Base-by-base conservation (phyloP, 1,284 basidiomycete genomes). In the Microbotryum saponariae region DNA sequence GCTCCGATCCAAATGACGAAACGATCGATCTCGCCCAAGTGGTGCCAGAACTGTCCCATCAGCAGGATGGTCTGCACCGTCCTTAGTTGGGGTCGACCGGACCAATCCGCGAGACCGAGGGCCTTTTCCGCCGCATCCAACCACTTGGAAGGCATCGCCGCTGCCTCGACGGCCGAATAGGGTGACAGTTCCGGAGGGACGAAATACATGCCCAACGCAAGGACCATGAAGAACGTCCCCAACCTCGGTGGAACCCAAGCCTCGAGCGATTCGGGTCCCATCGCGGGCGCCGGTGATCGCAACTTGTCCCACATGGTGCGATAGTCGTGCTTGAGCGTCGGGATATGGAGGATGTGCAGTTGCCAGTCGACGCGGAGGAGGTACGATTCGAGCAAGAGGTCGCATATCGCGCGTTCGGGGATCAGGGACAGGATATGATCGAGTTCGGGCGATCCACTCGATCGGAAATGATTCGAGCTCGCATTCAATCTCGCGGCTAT, bases 51-150 rank as follows among this genome's bases (percentile, higher is more conserved):
- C 14, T 46, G 27, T 0, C n/a, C 31, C 47, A 50, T 21, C 12
- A 56, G 47, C 12, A 56, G 31, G 14, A 56, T 50, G 9, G 48
- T 50, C 55, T 56, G 55, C 20, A 56, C 31, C 14, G n/a, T 49
- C 31, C 55, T 21, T 6, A 44, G 9, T 5, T 33, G 48, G 16
- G 55, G 55, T n/a, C 31, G 27, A 20, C 55, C 55, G 33, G 23
- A 33, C 55, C 55, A 56, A 33, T 56, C 55, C 10, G 55, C 29
- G 21, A 49, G 29, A 6, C 18, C 21, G n/a, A 56, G 55, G 12
- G 55, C 55, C 37, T 50, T 49, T 9, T 56, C 47, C 14, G 55
- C 55, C 14, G 31, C 47, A 3, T 33, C 47, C 47, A 50, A 29
- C 54, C 54, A 55, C 12, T n/a, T 18, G 0, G 12, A 14, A 10